A percentile compares a stretch with the other conserved stretches of the same genome.
Evolutionary conservation across 1,284 basidiomycete genomes (phyloP).

Genomic region (Cerioporus squamosus): DNA sequence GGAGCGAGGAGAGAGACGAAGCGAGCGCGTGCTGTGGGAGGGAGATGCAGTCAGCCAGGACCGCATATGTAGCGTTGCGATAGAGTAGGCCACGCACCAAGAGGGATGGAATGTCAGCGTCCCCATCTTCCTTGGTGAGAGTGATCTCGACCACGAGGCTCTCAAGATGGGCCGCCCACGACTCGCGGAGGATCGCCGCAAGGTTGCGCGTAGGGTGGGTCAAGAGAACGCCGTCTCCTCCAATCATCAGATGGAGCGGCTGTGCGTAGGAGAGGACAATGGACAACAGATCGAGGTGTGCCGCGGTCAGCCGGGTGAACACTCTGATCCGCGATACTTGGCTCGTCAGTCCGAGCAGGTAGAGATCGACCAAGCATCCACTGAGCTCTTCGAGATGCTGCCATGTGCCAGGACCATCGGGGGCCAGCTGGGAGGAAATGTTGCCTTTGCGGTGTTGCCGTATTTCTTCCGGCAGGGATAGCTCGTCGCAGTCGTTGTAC

Average conservation of each 20-base stretch:
- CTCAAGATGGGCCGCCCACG: background rate
- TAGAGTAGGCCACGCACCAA: background rate
- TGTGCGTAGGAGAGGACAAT: background rate
- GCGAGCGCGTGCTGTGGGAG: background rate
- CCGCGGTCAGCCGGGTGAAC: background rate
- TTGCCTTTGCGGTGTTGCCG: background rate
- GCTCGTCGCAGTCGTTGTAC: background rate
- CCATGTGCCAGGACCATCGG: background rate
- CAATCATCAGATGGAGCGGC: background rate
- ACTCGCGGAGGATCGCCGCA: background rate
- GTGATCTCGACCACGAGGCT: background rate
- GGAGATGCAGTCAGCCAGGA: no score
- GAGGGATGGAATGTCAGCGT: background rate
- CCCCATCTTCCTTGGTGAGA: background rate
- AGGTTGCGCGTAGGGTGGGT: background rate
- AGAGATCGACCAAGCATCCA: background rate
- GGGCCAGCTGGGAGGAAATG: background rate
- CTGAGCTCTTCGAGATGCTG: background rate
- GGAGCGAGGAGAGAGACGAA: background rate
- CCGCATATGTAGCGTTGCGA: no score
- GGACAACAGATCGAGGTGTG: background rate
- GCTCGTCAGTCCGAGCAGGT: background rate
- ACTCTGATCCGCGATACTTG: no score
- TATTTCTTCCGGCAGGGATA: background rate
- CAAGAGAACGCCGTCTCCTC: background rate